Evolutionary conservation across 768 basidiomycete genomes (phyloP).

Genomic region (Agrocybe praecox): DNA sequence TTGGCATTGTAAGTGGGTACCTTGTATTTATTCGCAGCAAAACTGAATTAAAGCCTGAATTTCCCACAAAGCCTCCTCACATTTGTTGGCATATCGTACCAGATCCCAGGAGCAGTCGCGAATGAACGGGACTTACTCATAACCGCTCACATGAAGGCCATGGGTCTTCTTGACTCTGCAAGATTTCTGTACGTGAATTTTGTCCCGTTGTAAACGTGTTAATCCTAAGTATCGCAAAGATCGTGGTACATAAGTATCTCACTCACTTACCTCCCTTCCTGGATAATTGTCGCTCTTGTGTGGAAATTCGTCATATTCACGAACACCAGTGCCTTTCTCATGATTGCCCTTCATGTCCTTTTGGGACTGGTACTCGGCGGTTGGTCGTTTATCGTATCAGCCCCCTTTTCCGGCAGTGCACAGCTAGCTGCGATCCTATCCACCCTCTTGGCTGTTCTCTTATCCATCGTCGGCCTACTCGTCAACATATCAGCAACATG

Average conservation of each 20-base stretch:
- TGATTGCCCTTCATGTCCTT: constrained; percentile 67
- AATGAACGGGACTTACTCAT: constrained; percentile 65
- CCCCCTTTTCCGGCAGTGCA: constrained; percentile 72
- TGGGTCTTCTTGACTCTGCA: constrained; percentile 77
- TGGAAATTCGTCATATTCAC: constrained; percentile 73
- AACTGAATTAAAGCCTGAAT: neutral
- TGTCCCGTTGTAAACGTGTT: neutral
- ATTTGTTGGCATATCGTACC: constrained; percentile 76
- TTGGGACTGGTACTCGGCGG: constrained; percentile 70
- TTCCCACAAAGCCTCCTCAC: constrained; percentile 57
- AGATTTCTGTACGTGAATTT: constrained; percentile 30
- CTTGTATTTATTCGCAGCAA: no score
- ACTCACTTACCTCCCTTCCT: constrained; percentile 72
- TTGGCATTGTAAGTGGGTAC: constrained; percentile 59
- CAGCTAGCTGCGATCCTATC: constrained; percentile 69
- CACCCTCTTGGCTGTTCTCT: constrained; percentile 66
- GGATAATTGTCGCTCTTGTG: constrained; percentile 66
- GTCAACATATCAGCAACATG: constrained; percentile 43
- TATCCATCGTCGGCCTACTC: constrained; percentile 68
- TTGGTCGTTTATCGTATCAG: constrained; percentile 72
- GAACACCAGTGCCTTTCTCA: constrained; percentile 56
- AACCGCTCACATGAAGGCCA: constrained; percentile 76
- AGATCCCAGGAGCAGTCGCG: constrained; percentile 71
- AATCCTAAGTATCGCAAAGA: constrained; percentile 27
- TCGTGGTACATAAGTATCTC: constrained; percentile 75